Evolutionary conservation across 768 basidiomycete genomes (phyloP).

Genomic region (Termitomyces bulborhizus): DNA sequence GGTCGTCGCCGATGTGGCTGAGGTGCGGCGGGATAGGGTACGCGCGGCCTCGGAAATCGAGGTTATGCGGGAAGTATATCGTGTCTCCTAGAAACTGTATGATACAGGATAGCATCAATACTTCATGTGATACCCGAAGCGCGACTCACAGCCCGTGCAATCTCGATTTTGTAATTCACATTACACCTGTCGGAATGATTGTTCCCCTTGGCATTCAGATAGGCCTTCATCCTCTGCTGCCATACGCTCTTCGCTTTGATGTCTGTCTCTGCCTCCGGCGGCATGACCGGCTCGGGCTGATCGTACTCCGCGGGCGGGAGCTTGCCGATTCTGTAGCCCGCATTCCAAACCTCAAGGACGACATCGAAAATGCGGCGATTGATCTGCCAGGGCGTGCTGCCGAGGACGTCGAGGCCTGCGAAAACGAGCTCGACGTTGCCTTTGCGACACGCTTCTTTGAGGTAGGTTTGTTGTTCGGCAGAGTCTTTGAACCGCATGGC

Average conservation of each 20-base stretch:
- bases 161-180: slow-evolving; percentile 96
- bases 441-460: slow-evolving; percentile 63
- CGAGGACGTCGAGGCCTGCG: slow-evolving; percentile 85
- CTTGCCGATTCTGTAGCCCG: slow-evolving; percentile 74
- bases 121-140: neutral
- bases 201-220: slow-evolving; percentile 57
- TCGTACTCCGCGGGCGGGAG: slow-evolving; percentile 73
- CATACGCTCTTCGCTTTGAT: slow-evolving; percentile 49
- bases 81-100: slow-evolving; percentile 76
- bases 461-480: slow-evolving; percentile 74
- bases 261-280: slow-evolving; percentile 39
- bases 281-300: slow-evolving; percentile 54
- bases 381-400: slow-evolving; percentile 86
- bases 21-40: slow-evolving; percentile 96
- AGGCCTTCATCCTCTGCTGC: slow-evolving; percentile 46
- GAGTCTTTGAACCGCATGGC: slow-evolving; percentile 95
- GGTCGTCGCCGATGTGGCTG: slow-evolving; percentile 93
- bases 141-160: slow-evolving; percentile 73
- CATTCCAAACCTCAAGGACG: slow-evolving; percentile 81
- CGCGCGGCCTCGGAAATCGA: slow-evolving; percentile 96
- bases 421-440: slow-evolving; percentile 83
- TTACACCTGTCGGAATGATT: slow-evolving; percentile 91
- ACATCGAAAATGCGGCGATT: slow-evolving; percentile 74
- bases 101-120: neutral
- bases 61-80: slow-evolving; percentile 91